Percentiles rank a stretch among this genome's conserved stretches.
These are phyloP conservation scores for Aureobasidium sp. DNA, from an alignment of 2,329 filamentous ascomycete genomes.

Conservation along the genomic window DNA sequence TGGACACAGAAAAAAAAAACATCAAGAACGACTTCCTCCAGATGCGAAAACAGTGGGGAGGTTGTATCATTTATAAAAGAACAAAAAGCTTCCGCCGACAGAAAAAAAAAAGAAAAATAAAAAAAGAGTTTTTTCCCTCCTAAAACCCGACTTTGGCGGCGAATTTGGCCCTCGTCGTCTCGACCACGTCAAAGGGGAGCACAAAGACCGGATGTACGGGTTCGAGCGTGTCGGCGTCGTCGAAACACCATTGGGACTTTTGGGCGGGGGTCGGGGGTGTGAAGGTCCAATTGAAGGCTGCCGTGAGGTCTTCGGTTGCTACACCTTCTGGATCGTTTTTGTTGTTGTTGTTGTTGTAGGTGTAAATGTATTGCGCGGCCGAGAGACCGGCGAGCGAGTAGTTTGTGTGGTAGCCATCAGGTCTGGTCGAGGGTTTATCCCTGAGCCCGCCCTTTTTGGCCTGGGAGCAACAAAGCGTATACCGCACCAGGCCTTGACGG, in stretches of 20 bases:
- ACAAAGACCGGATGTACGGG: constrained; percentile 79
- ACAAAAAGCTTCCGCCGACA: no score
- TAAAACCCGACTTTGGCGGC: constrained; percentile 49
- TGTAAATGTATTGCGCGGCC: constrained; percentile 62
- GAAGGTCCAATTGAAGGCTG: constrained; percentile 40
- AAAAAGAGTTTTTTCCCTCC: no score
- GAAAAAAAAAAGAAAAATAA: no score
- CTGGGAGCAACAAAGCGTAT: constrained; percentile 86
- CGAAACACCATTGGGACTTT: constrained; percentile 53
- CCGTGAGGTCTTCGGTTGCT: constrained; percentile 26
- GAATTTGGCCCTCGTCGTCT: constrained; percentile 60
- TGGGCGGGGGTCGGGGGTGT: constrained; percentile 46
- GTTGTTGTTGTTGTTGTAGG: constrained; percentile 19
- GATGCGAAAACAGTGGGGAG: no score
- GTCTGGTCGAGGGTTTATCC: constrained; percentile 87
- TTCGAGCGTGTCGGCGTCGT: constrained; percentile 61
- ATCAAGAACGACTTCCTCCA: no score
- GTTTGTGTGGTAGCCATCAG: constrained; percentile 88
- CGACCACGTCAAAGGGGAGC: constrained; percentile 64
- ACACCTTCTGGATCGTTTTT: not conserved
- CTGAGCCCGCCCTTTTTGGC: constrained; percentile 69
- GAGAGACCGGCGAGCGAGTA: constrained; percentile 85
- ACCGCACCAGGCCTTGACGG: constrained; percentile 76
- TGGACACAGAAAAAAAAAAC: no score
- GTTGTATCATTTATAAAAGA: no score